Evolutionary conservation across 2,329 filamentous ascomycete genomes (phyloP), one percentile per base, ranked within the genome.

Genomic region (Canariomyces notabilis): DNA sequence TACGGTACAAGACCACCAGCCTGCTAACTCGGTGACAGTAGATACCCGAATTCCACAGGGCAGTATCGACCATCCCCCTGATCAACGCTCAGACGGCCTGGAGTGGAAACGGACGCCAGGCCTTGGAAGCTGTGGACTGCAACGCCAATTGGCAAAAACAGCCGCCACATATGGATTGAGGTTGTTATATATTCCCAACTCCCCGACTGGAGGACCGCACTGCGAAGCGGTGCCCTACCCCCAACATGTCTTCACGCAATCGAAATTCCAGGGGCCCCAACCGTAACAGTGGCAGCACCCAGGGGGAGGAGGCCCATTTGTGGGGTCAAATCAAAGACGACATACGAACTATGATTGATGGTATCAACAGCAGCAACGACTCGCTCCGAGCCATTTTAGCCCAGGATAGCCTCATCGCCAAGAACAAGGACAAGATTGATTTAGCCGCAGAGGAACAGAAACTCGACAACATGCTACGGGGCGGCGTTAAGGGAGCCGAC

Each of bases 311-410:
- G 46, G 58, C 68, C 6, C 57, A 60, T 34, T 55, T 70, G 9
- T 73, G 70, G 70, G 62, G 66, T 41, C 63, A 61, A 22, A 56
- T 65, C 51, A 67, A 68, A 50, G 66, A 67, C 4, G 65, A 68
- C 42, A 48, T 71, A 14, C 60, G 60, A 12, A 49, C 45, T 23
- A 56, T 67, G 21, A 46, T 69, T 6, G 63, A 68, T 1, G 53
- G 59, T 12, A 59, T 70, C 45, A 73, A 73, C 46, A 62, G 59
- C 22, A 69, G 67, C 51, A 71, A 64, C 48, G 60, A 64, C 44
- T 64, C 65, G 38, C 54, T 66, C n/a, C 57, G 60, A 31, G 61
- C 59, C 23, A 68, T 72, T 42, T 50, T 64, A 19, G 63, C 63
- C 12, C 67, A 69, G 50, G 70, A 73, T 45, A 62, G 59, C 47